Conservation (phyloP, 78 protist genomes). For the Protostelium mycophagum region DNA sequence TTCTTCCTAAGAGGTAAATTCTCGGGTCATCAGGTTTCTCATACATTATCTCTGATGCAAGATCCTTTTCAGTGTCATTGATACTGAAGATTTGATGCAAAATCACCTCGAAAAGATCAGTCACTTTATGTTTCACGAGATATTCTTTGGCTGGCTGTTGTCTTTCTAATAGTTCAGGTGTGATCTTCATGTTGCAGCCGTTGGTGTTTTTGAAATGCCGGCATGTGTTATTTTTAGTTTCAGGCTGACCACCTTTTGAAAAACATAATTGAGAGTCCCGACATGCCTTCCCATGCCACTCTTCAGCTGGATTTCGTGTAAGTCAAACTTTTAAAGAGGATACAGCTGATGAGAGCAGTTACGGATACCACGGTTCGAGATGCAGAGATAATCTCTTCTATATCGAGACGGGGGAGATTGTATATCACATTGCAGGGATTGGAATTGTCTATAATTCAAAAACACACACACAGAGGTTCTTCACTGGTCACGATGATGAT, state of each 20-base stretch:
- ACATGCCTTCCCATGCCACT: not conserved
- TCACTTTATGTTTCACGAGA: not conserved
- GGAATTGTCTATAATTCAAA: slow-evolving; percentile 17
- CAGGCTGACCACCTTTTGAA: not conserved
- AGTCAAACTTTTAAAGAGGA: not conserved
- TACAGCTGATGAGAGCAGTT: not conserved
- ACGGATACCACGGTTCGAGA: slow-evolving; percentile 43
- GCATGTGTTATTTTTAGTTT: not conserved
- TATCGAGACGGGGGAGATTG: not conserved
- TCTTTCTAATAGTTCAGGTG: not conserved
- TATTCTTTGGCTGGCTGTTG: not conserved
- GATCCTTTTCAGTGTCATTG: not conserved
- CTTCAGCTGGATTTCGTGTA: not conserved
- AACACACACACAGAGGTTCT: slow-evolving; percentile 23
- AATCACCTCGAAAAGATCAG: not conserved
- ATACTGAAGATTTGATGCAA: not conserved
- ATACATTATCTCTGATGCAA: not conserved
- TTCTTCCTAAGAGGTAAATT: not conserved
- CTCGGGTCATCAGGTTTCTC: not conserved
- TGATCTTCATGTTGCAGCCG: no score
- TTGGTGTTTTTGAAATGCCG: not conserved
- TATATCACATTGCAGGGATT: slow-evolving; percentile 12
- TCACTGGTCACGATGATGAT: slow-evolving; percentile 21
- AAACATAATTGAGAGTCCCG: not conserved
- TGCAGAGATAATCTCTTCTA: slow-evolving; percentile 2